Evolutionary conservation across 495 filamentous ascomycete species (phyloP), one percentile per base, ranked within the genome.

Genomic region (Talaromyces stipitatus): DNA sequence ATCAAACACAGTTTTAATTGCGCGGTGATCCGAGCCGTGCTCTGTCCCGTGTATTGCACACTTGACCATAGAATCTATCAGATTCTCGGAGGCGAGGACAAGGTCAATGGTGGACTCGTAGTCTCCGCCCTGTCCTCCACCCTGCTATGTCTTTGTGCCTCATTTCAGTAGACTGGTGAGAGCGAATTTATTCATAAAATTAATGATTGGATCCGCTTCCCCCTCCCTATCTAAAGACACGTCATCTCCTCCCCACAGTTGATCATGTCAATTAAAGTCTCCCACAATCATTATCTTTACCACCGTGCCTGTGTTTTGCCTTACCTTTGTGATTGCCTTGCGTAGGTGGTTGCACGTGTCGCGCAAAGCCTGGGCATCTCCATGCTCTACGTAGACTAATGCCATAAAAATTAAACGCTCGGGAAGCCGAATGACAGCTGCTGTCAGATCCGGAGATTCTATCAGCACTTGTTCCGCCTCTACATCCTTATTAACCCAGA

Each of bases 211-310:
- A 51, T 65, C 67, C 32, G 66, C 69, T 60, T 74, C 65, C 23
- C 67, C 69, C 36, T 72, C 62, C n/a, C 32, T 36, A 26, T 23
- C 50, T 24, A 47, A 53, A 20, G 60, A 60, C 33, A 73, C 60
- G 12, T 64, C 54, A 52, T 70, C 69, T 63, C 66, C 69, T 63
- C 68, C 71, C 68, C 59, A 75, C 11, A 73, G 62, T 56, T 65
- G 62, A 63, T 74, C 62, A 59, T 69, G 61, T 43, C 62, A 62
- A 58, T 71, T 72, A 50, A 71, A 71, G 62, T 73, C 66, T 43
- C 67, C 66, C 52, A 63, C 47, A 57, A 72, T 36, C 3, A 36
- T 10, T 1, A 36, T 14, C 1, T 36, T 14, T n/a, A 33, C 10
- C 32, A 1, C 7, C n/a, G 10, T 36, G 1, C 32, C 32, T 0